A percentile compares a stretch with the other conserved stretches of the same genome.
phyloP scores from a whole-genome alignment of 2,329 filamentous ascomycete species.

The Neopestalotiopsis clavispora region DNA sequence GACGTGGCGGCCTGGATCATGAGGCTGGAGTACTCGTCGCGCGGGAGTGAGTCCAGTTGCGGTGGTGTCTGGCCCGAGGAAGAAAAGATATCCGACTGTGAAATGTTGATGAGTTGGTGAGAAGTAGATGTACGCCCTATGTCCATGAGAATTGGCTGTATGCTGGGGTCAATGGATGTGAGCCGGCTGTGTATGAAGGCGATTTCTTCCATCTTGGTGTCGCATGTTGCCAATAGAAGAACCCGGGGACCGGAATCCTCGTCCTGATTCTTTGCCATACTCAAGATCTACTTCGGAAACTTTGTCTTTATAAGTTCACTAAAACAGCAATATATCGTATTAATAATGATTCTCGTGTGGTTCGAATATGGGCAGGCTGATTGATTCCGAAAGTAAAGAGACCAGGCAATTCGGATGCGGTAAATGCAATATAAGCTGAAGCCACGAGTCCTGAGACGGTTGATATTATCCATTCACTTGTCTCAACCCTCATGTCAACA shows the following conservation, averaged over 20 bases:
- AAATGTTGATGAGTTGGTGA: not conserved
- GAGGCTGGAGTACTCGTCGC: conserved; percentile 13
- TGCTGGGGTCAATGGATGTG: conserved; percentile 24
- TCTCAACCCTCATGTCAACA: not conserved
- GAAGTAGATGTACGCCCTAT: conserved; percentile 3
- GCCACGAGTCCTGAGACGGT: not conserved
- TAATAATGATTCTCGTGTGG: no score
- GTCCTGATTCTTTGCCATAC: not conserved
- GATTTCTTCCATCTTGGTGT: conserved; percentile 67
- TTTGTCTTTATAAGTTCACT: not conserved
- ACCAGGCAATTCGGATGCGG: no score
- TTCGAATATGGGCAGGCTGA: no score
- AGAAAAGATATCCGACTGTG: not conserved
- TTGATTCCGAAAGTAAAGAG: no score
- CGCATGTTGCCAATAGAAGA: conserved; percentile 60
- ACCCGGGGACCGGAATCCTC: conserved; percentile 2
- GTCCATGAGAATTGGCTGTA: conserved; percentile 34
- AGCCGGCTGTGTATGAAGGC: conserved; percentile 57
- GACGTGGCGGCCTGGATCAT: conserved; percentile 3
- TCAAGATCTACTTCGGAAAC: not conserved
- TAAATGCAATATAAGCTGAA: no score
- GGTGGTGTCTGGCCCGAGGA: not conserved
- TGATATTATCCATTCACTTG: not conserved
- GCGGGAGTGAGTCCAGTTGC: not conserved
- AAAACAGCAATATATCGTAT: not conserved